These are phyloP conservation scores for Luzula sylvatica DNA, from an alignment of 176 grass and related monocot species.

Conservation along the genomic window DNA sequence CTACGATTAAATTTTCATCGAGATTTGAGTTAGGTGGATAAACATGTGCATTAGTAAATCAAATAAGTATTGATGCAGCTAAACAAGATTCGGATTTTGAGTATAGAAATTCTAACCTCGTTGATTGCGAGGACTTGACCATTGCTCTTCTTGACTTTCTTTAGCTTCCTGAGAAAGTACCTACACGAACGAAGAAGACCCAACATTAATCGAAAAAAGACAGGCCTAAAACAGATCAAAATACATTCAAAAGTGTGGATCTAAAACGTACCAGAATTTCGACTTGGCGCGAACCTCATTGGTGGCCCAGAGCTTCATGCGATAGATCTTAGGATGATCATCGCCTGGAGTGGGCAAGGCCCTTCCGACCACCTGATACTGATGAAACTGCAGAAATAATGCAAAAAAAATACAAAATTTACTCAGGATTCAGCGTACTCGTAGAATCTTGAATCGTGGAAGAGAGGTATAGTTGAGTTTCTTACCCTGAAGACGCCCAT, in stretches of 20 bases:
- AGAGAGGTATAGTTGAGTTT: not conserved
- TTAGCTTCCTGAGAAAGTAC: conserved; percentile 95
- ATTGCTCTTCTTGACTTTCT: conserved; percentile 97
- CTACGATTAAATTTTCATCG: conserved; percentile 10
- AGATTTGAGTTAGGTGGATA: not conserved
- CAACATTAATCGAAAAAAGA: not conserved
- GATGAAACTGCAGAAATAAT: conserved; percentile 62
- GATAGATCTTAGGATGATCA: conserved; percentile 91
- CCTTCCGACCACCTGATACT: conserved; percentile 97
- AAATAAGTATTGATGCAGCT: not conserved
- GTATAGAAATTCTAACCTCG: conserved; percentile 33
- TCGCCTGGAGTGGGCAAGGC: conserved; percentile 61
- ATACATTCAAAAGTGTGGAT: not conserved
- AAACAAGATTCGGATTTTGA: not conserved
- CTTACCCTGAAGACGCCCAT: conserved; percentile 85
- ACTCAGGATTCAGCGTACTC: not conserved
- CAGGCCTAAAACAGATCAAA: not conserved
- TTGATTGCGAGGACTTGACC: conserved; percentile 81
- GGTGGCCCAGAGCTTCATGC: conserved; percentile 97
- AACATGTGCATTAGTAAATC: not conserved
- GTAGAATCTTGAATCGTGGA: not conserved
- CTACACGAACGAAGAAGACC: conserved; percentile 22
- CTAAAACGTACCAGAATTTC: conserved; percentile 66
- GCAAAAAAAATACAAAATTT: not conserved
- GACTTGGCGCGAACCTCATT: conserved; percentile 92